phyloP scores from a whole-genome alignment of 805 yeast genomes.

The Yamadazyma akitaensis region DNA sequence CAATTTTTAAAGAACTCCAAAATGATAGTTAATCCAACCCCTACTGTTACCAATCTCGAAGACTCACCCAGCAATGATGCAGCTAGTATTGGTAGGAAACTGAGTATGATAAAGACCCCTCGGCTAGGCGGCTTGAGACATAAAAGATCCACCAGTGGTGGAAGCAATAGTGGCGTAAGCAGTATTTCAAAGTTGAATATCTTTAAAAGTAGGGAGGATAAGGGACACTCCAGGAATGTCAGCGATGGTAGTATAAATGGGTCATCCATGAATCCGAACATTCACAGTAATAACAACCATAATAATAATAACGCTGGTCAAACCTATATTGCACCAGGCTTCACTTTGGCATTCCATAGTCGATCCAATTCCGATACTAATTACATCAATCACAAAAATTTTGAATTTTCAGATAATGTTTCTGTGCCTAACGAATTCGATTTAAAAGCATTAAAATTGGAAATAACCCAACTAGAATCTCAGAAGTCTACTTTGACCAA shows the following conservation, averaged over 20 bases:
- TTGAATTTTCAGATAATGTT: conserved; percentile 6
- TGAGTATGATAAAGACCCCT: conserved; percentile 29
- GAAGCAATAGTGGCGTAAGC: conserved; percentile 20
- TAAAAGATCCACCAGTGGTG: conserved; percentile 39
- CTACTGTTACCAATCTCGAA: conserved; percentile 36
- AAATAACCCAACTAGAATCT: conserved; percentile 34
- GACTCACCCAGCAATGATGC: conserved; percentile 13
- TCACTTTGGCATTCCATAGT: conserved; percentile 24
- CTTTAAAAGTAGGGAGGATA: conserved; percentile 26
- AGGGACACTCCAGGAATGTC: conserved; percentile 36
- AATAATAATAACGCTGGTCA: conserved; percentile 7
- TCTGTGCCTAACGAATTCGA: conserved; percentile 6
- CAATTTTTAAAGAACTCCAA: conserved; percentile 9
- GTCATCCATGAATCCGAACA: conserved; percentile 5
- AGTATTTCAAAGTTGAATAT: conserved; percentile 28
- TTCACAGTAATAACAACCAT: not conserved
- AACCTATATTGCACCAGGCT: conserved; percentile 43
- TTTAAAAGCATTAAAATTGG: conserved; percentile 25
- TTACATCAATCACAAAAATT: conserved; percentile 8
- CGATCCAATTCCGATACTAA: conserved; percentile 9
- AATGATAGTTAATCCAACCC: conserved; percentile 20
- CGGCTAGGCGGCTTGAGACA: conserved; percentile 35
- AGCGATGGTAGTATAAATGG: conserved; percentile 35
- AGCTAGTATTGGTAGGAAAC: conserved; percentile 18
- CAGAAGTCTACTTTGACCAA: conserved; percentile 5